Evolutionary conservation across 768 basidiomycete genomes (phyloP), one percentile per base, ranked within the genome.

Genomic region (Mrakia gelida): DNA sequence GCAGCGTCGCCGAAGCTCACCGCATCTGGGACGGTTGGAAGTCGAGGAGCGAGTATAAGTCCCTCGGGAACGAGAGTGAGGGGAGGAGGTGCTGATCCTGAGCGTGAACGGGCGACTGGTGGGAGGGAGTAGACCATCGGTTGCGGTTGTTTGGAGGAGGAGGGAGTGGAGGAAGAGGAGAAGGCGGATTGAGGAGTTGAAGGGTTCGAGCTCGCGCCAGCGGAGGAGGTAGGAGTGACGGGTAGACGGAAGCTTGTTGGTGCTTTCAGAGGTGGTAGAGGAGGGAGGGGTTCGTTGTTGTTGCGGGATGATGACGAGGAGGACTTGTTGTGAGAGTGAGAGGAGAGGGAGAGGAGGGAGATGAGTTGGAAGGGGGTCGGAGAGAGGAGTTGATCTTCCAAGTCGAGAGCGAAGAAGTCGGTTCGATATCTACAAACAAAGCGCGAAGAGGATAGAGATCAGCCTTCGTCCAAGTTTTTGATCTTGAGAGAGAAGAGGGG

Each of bases 301-400:
- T 13, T 34, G 16, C 32, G 34, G 3, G 34, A 38, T 38, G 38
- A 38, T 38, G 38, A 65, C 18, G 63, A 65, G 23, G 30, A 32
- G 28, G 26, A 16, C 16, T 67, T 67, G 30, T 30, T 34, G 26
- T n/a, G 65, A 26, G 32, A 21, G 23, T 34, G 38, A 10, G 34
- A 15, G n/a, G 67, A 16, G 26, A 70, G 67, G 21, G 67, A 34
- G 21, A 70, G 67, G 23, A 70, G 67, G 10, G 67, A 70, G 67
- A 70, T 70, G 38, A 70, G 67, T 18, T 70, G 15, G 41, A 70
- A 70, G 34, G 67, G 67, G 0, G 67, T 70, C 67, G 67, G 67
- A 43, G 38, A 41, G 21, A 41, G 21, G 26, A 26, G 23, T n/a
- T 70, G 67, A 34, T 70, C 67, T 26, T 70, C 67, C 7, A 41